A percentile compares a stretch with the other conserved stretches of the same genome.
These are phyloP conservation scores for Phragmites australis DNA, from an alignment of 176 grass and related monocot genomes.

Conservation along the genomic window DNA sequence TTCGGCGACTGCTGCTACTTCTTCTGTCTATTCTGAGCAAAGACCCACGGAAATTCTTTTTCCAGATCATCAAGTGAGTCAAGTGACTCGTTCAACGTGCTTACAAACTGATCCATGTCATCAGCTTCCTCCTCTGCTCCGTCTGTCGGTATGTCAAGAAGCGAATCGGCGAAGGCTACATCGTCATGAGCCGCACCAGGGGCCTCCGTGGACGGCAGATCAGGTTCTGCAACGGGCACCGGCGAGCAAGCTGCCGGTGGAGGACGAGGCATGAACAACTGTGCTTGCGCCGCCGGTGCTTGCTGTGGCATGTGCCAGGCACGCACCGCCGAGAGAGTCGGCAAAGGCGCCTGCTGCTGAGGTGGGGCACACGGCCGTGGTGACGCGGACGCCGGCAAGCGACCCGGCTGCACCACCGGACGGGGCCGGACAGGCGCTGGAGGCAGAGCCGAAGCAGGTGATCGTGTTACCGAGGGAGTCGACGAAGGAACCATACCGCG, in stretches of 20 bases:
- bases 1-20: no score
- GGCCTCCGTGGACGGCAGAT: no score
- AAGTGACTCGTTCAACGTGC: no score
- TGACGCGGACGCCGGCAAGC: no score
- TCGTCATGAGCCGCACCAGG: not conserved
- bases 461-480: not conserved
- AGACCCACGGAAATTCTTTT: no score
- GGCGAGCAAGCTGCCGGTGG: not conserved
- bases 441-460: not conserved
- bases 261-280: no score
- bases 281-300: no score
- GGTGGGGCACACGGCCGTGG: not conserved
- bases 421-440: not conserved
- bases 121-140: slow-evolving; percentile 21
- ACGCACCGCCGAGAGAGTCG: not conserved
- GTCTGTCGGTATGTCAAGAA: not conserved
- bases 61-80: no score
- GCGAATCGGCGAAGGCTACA: no score
- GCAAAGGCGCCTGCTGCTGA: not conserved
- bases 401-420: not conserved
- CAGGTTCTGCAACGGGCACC: not conserved
- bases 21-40: no score
- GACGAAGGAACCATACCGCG: not conserved
- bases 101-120: no score
- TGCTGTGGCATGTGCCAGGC: not conserved